Evolutionary conservation across 2,329 filamentous ascomycete genomes (phyloP).

Genomic region (Podosphaera fusca): DNA sequence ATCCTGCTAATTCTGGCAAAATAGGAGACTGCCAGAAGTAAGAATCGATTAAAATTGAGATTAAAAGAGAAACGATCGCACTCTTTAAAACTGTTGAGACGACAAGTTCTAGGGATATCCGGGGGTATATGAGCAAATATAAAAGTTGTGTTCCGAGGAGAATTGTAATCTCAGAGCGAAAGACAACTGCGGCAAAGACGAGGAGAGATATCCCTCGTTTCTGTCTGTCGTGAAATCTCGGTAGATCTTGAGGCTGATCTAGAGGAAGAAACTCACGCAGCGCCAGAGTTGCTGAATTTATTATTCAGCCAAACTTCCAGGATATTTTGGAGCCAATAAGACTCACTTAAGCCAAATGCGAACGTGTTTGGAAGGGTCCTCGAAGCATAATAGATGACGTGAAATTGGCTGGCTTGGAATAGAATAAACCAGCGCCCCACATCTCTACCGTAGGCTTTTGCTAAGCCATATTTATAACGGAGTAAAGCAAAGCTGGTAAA

Average conservation of each 20-base stretch:
- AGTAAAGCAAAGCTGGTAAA: slow-evolving; percentile 50
- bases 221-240: slow-evolving; percentile 23
- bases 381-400: slow-evolving; percentile 79
- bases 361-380: slow-evolving; percentile 92
- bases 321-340: background rate
- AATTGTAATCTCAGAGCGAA: slow-evolving; percentile 73
- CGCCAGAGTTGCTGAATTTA: slow-evolving; percentile 37
- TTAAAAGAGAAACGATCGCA: slow-evolving; percentile 37
- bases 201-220: slow-evolving; percentile 49
- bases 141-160: slow-evolving; percentile 46
- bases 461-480: slow-evolving; percentile 39
- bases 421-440: slow-evolving; percentile 59
- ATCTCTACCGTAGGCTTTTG: slow-evolving; percentile 40
- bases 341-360: slow-evolving; percentile 64
- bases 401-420: slow-evolving; percentile 69
- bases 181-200: slow-evolving; percentile 60
- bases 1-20: slow-evolving; percentile 79
- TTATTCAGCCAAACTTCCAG: slow-evolving; percentile 2
- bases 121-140: slow-evolving; percentile 34
- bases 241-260: slow-evolving; percentile 16
- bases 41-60: slow-evolving; percentile 61
- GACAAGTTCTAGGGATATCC: slow-evolving; percentile 31
- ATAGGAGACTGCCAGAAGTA: slow-evolving; percentile 77
- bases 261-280: slow-evolving; percentile 21
- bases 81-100: slow-evolving; percentile 43